Evolutionary conservation across 164 flowering plant genomes (phyloP), one percentile per base, ranked within the genome.

Genomic region (Magnolia sinica): DNA sequence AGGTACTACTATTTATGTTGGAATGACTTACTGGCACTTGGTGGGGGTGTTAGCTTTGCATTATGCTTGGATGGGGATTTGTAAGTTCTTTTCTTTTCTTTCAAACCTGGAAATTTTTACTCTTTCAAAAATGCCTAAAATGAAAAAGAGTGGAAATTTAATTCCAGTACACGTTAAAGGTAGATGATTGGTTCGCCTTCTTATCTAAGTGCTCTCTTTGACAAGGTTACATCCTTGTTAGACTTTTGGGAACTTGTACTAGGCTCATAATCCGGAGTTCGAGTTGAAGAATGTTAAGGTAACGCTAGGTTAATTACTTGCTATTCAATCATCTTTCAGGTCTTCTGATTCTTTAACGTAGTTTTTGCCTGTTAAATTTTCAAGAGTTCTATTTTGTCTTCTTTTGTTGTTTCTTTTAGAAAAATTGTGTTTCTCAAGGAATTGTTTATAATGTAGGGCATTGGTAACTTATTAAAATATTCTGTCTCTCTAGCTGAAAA

Each of bases 171-270:
- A 24, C 1, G 27, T 24, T 24, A 24, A 24, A 24, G 27, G 27
- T 24, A 24, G 27, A 24, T 24, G 27, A 24, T 24, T 24, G 27
- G 27, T 24, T 24, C 27, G 27, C 27, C 27, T 24, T 24, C 27
- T 24, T 24, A 24, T 24, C 27, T 24, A 24, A 24, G 27, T 24
- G 27, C 27, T 24, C 27, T 24, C 27, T 24, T 24, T 24, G 1
- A 24, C 27, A 24, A 24, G 27, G 27, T 24, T 16, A 2, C 27
- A 10, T 55, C 89, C 95, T 4, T 92, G 93, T 78, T 95, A 94
- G 18, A 96, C 99, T 64, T 96, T 88, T 83, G 99, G 99, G 66
- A 96, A 87, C 83, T 66, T 78, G 73, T 96, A 97, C 82, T 81
- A 94, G 85, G 98, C 99, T 52, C 92, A 89, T 80, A 86, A 77